A percentile compares a stretch with the other conserved stretches of the same genome.
phyloP scores from a whole-genome alignment of 2,329 filamentous ascomycete genomes.

The Epichloe coenophiala region DNA sequence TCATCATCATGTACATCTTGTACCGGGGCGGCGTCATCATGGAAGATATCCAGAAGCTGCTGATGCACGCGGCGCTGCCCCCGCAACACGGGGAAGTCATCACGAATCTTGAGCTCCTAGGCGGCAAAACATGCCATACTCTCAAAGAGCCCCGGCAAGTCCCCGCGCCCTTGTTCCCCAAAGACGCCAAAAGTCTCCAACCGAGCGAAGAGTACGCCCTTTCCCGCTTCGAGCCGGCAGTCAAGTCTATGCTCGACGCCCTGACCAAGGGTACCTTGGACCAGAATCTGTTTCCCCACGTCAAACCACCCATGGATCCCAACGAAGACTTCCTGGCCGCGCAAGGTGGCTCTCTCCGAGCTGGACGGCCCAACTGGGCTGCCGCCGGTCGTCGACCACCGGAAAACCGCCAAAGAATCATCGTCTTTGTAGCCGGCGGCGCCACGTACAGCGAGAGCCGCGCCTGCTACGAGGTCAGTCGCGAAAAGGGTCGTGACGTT shows the following conservation, averaged over 20 bases:
- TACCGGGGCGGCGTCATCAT: conserved; percentile 74
- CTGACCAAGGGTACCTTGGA: conserved; percentile 56
- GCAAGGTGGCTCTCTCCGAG: conserved; percentile 65
- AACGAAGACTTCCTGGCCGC: conserved; percentile 43
- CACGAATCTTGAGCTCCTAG: conserved; percentile 68
- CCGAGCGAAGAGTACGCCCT: conserved; percentile 66
- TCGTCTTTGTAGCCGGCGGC: conserved; percentile 90
- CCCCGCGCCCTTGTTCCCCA: conserved; percentile 55
- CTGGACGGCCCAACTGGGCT: conserved; percentile 91
- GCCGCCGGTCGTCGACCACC: conserved; percentile 57
- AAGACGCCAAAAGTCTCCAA: conserved; percentile 42
- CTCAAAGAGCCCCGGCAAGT: conserved; percentile 66
- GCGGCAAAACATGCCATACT: conserved; percentile 52
- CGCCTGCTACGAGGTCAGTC: conserved; percentile 75
- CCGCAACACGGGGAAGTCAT: conserved; percentile 60
- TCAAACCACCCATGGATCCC: conserved; percentile 53
- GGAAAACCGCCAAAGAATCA: conserved; percentile 79
- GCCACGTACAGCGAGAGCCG: conserved; percentile 87
- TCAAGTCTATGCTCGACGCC: conserved; percentile 75
- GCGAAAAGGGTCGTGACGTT: conserved; percentile 62
- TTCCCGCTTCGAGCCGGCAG: conserved; percentile 70
- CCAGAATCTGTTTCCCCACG: conserved; percentile 53
- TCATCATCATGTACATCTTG: conserved; percentile 75
- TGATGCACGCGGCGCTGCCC: conserved; percentile 72
- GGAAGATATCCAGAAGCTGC: conserved; percentile 72